phyloP scores from a whole-genome alignment of 1,284 basidiomycete genomes.

The Sanghuangporus weigelae region DNA sequence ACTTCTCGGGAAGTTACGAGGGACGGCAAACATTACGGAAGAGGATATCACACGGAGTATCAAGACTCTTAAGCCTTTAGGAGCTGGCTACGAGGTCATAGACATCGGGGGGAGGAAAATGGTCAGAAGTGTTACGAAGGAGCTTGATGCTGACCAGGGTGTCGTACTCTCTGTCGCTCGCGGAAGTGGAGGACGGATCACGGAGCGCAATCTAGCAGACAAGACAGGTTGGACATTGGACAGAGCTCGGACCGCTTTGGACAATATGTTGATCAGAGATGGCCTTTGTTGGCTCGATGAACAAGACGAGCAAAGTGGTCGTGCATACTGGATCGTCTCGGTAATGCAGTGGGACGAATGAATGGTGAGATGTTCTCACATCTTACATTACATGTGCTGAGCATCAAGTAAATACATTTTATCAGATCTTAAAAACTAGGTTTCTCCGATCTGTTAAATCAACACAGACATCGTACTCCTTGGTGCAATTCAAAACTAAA shows the following conservation, averaged over 20 bases:
- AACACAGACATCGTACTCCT: too few relatives aligned
- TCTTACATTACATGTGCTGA: neutral
- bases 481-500: too few relatives aligned
- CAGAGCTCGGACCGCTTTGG: constrained; percentile 72
- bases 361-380: constrained; percentile 14
- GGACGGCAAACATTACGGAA: constrained; percentile 52
- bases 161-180: constrained; percentile 72
- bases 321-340: constrained; percentile 80
- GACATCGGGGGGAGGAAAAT: constrained; percentile 66
- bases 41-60: constrained; percentile 86
- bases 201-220: constrained; percentile 51
- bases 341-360: constrained; percentile 75
- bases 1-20: constrained; percentile 71
- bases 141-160: constrained; percentile 80
- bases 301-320: constrained; percentile 61
- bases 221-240: constrained; percentile 75
- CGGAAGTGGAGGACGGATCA: constrained; percentile 58
- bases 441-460: too few relatives aligned
- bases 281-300: constrained; percentile 95
- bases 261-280: constrained; percentile 87
- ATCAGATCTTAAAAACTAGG: too few relatives aligned
- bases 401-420: neutral
- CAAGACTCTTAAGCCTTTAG: constrained; percentile 81
- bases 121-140: constrained; percentile 69
- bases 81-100: constrained; percentile 85